Base-by-base conservation (phyloP, 352 stramenopile genomes). In the Aphanomyces astaci region DNA sequence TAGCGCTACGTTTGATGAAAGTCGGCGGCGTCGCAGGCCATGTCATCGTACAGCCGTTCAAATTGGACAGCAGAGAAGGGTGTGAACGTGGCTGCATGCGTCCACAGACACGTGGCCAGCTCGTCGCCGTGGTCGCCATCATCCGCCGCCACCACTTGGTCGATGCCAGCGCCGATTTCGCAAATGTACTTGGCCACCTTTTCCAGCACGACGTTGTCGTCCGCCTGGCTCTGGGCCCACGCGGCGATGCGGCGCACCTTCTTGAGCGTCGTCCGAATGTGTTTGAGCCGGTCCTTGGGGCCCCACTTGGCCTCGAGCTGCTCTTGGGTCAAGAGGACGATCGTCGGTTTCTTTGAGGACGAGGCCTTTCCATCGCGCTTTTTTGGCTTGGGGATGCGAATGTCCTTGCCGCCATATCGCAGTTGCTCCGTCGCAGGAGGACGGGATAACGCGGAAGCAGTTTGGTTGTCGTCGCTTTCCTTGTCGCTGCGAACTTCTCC, bases 121-220 rank as follows among this genome's bases (percentile, higher is more conserved):
- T 93, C 83, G 70, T 95, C 86, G 75, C 77, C 76, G 70, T 91
- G 78, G 33, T 71, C 65, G 25, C 78, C 73, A n/a, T 79, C 73
- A 48, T 69, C 66, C 9, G 32, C 24, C 24, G 19, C 24, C 48
- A 95, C 83, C 28, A 91, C 78, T n/a, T 76, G 71, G 76, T 95
- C 86, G 65, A 95, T 95, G 46, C 76, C 75, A 33, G 81, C 78
- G 13, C 86, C 86, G 53, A 94, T 94, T 36, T 81, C 88, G 54
- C 77, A 86, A 51, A 94, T 78, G 66, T 94, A 94, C 72, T 94
- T 92, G 73, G 77, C 83, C 69, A 94, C 80, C 72, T 94, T 94
- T 59, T 94, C 86, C 13, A 93, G 79, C 31, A 94, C 81, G 1
- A 88, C 86, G 75, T 90, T 81, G 51, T 59, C 51, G 46, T 94